Evolutionary conservation across 805 yeast genomes (phyloP).

Genomic region (Yarrowia porcina): DNA sequence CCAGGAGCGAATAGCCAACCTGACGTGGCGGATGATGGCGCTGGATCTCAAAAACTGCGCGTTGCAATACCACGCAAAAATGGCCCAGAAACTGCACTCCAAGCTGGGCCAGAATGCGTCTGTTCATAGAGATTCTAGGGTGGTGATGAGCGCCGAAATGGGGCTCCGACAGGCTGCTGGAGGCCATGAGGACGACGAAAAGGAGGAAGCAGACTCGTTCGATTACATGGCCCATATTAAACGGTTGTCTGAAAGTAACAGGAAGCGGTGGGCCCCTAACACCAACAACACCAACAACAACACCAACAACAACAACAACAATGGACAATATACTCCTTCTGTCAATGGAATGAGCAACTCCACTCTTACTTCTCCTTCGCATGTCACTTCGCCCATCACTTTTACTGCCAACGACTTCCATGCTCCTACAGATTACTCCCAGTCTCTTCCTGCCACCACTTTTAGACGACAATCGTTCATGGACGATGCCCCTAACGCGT

Average conservation of each 20-base stretch:
- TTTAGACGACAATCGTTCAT: constrained; percentile 10
- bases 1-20: constrained; percentile 71
- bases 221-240: constrained; percentile 64
- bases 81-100: constrained; percentile 24
- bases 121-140: neutral
- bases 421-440: constrained; percentile 1
- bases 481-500: constrained; percentile 32
- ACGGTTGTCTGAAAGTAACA: constrained; percentile 45
- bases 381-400: neutral
- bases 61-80: constrained; percentile 7
- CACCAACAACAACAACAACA: neutral
- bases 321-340: neutral
- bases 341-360: neutral
- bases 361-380: constrained; percentile 4
- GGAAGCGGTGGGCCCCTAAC: neutral
- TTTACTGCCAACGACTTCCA: constrained; percentile 6
- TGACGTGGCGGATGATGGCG: constrained; percentile 82
- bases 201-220: constrained; percentile 38
- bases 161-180: neutral
- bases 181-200: constrained; percentile 30
- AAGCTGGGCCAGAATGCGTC: neutral
- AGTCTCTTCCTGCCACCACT: neutral
- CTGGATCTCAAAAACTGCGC: constrained; percentile 12
- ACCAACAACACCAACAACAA: neutral
- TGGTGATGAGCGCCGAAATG: neutral